Evolutionary conservation across 495 filamentous ascomycete genomes (phyloP).

Genomic region (Aspergillus affinis): DNA sequence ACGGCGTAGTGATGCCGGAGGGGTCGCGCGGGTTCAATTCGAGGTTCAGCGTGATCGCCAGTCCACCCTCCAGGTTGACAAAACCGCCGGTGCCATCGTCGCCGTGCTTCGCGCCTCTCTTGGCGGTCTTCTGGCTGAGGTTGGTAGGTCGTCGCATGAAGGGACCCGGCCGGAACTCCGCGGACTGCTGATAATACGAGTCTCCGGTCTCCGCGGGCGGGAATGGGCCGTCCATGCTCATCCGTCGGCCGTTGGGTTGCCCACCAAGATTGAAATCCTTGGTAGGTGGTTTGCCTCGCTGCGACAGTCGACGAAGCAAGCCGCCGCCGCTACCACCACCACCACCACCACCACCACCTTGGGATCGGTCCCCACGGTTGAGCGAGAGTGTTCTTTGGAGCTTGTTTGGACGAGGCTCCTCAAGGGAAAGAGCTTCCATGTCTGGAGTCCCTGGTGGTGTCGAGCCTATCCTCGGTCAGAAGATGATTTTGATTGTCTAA

Average conservation of each 20-base stretch:
- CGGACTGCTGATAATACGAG: constrained; percentile 37
- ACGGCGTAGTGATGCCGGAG: constrained; percentile 82
- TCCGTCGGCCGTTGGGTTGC: constrained; percentile 26
- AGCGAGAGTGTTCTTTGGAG: constrained; percentile 63
- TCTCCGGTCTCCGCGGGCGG: constrained; percentile 35
- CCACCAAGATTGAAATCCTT: constrained; percentile 40
- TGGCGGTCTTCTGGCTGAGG: constrained; percentile 57
- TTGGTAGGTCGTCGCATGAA: constrained; percentile 77
- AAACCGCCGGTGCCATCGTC: constrained; percentile 42
- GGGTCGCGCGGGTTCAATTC: constrained; percentile 85
- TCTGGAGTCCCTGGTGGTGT: constrained; percentile 67
- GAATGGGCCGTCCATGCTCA: constrained; percentile 40
- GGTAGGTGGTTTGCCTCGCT: constrained; percentile 41
- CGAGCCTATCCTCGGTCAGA: constrained; percentile 29
- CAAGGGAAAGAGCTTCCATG: constrained; percentile 27
- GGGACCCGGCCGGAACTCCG: constrained; percentile 39
- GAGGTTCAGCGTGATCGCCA: constrained; percentile 83
- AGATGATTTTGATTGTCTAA: neutral
- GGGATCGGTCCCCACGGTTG: constrained; percentile 51
- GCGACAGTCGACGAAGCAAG: constrained; percentile 56
- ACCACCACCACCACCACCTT: constrained; percentile 29
- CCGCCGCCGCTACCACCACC: constrained; percentile 26
- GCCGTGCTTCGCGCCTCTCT: constrained; percentile 37
- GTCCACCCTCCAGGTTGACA: constrained; percentile 71
- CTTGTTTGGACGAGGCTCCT: constrained; percentile 50